Evolutionary conservation across 768 basidiomycete species (phyloP).

Genomic region (Candolleomyces aberdarensis): DNA sequence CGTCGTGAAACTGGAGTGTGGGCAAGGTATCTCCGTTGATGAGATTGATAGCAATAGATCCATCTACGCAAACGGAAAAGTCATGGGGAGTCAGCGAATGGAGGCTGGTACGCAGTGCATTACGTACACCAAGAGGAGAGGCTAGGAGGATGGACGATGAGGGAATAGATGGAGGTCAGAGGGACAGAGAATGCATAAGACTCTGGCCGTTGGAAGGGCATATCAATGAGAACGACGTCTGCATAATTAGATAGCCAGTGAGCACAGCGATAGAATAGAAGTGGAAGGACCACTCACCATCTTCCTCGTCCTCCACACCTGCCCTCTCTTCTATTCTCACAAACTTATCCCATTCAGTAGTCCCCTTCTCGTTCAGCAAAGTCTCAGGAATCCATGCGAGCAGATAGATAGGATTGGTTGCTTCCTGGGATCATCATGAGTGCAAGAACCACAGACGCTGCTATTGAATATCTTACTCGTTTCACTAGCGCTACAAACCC

Average conservation of each 20-base stretch:
- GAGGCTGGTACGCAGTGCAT: slow-evolving; percentile 11
- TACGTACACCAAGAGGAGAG: slow-evolving; percentile 78
- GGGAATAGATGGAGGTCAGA: slow-evolving; percentile 83
- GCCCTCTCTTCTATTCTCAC: slow-evolving; percentile 75
- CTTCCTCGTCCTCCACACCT: slow-evolving; percentile 60
- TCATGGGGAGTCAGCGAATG: slow-evolving; percentile 15
- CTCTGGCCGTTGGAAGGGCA: slow-evolving; percentile 80
- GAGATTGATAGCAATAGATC: slow-evolving; percentile 85
- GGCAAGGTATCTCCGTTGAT: slow-evolving; percentile 84
- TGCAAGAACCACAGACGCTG: neutral
- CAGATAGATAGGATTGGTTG: slow-evolving; percentile 69
- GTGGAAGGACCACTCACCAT: slow-evolving; percentile 45
- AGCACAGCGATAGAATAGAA: slow-evolving; percentile 2
- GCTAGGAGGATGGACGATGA: slow-evolving; percentile 81
- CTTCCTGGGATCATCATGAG: slow-evolving; percentile 48
- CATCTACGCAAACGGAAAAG: slow-evolving; percentile 46
- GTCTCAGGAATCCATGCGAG: slow-evolving; percentile 94
- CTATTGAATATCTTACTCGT: slow-evolving; percentile 51
- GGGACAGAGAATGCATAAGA: slow-evolving; percentile 97
- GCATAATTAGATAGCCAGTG: neutral
- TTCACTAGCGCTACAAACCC: slow-evolving; percentile 93
- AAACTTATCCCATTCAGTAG: slow-evolving; percentile 88
- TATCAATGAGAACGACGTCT: slow-evolving; percentile 85
- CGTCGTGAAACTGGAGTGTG: slow-evolving; percentile 94
- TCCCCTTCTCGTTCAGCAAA: slow-evolving; percentile 76